A percentile compares a stretch with the other conserved stretches of the same genome.
These are phyloP conservation scores for Pseudogymnoascus sp. DNA, from an alignment of 2,329 filamentous ascomycete species.

Conservation along the genomic window DNA sequence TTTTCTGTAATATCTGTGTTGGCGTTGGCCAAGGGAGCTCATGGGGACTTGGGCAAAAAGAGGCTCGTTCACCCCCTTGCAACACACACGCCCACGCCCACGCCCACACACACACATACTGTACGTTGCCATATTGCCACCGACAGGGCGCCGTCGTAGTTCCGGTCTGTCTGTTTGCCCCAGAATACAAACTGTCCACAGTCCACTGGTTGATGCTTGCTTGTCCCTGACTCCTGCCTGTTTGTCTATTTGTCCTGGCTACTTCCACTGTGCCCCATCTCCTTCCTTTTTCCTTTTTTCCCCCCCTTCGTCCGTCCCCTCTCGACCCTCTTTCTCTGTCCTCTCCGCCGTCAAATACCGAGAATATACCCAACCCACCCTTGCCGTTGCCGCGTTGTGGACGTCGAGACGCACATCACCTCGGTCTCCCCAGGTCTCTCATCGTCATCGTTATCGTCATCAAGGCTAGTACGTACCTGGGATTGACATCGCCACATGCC, in stretches of 20 bases:
- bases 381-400: not conserved
- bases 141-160: not conserved
- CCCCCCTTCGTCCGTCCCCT: not conserved
- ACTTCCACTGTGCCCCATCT: not conserved
- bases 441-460: not conserved
- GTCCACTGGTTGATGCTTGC: too few relatives aligned
- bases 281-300: not conserved
- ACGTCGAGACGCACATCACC: not conserved
- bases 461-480: not conserved
- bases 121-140: not conserved
- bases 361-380: not conserved
- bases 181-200: not conserved
- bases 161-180: not conserved
- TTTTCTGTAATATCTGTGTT: not conserved
- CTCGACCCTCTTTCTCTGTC: not conserved
- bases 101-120: too few relatives aligned
- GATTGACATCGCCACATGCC: slow-evolving; percentile 2
- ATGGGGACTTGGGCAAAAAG: not conserved
- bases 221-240: too few relatives aligned
- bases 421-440: not conserved
- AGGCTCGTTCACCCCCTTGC: not conserved
- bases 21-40: not conserved
- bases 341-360: not conserved
- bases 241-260: too few relatives aligned
- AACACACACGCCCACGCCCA: too few relatives aligned